Percentiles rank a stretch among this genome's conserved stretches.
These are phyloP conservation scores for Lasiodiplodia theobromae DNA, from an alignment of 2,329 filamentous ascomycete genomes.

Conservation along the genomic window DNA sequence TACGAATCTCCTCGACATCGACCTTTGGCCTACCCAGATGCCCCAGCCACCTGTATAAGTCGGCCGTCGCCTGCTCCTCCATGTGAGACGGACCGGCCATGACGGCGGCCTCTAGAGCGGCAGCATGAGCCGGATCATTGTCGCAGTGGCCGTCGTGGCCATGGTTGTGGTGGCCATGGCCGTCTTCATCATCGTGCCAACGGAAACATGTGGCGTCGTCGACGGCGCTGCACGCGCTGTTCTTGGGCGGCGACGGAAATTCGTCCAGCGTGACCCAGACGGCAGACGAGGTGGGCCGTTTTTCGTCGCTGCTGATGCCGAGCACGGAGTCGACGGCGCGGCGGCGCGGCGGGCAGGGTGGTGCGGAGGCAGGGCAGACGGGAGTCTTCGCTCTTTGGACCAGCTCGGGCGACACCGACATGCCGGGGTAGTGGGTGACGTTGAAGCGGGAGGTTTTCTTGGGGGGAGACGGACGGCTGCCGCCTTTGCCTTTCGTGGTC, in stretches of 20 bases:
- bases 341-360: background rate
- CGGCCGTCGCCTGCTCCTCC: background rate
- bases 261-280: background rate
- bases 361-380: background rate
- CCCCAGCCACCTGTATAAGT: background rate
- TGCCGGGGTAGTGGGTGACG: background rate
- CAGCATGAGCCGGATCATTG: no score
- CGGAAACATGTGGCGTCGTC: background rate
- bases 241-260: no score
- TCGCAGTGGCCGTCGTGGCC: background rate
- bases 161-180: background rate
- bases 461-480: no score
- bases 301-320: background rate
- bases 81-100: background rate
- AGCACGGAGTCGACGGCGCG: background rate
- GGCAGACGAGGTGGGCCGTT: background rate
- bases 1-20: background rate
- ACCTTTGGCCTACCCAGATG: no score
- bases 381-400: background rate
- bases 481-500: background rate
- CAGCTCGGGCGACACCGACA: background rate
- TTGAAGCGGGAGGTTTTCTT: background rate
- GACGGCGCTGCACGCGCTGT: no score
- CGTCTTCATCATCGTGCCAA: background rate
- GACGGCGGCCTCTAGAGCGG: no score